A percentile compares a stretch with the other conserved stretches of the same genome.
These are phyloP conservation scores for Meredithiella fracta DNA, from an alignment of 2,329 filamentous ascomycete species.

Conservation along the genomic window DNA sequence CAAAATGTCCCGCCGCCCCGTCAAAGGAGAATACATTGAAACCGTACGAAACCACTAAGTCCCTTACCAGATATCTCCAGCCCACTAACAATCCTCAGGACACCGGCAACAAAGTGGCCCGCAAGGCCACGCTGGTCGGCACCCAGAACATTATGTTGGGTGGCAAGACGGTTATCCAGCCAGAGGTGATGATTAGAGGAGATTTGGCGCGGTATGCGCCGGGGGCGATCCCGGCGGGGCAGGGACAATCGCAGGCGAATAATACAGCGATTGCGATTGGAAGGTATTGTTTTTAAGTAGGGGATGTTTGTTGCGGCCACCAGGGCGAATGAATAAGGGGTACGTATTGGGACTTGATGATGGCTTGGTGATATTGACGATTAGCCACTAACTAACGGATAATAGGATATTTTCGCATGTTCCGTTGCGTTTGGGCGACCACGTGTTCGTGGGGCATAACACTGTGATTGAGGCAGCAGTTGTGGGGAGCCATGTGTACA, in stretches of 20 bases:
- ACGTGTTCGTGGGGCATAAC: conserved; percentile 70
- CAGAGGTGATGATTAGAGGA: conserved; percentile 83
- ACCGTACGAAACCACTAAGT: conserved; percentile 42
- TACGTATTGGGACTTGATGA: conserved; percentile 18
- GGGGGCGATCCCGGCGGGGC: conserved; percentile 24
- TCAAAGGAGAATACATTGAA: conserved; percentile 90
- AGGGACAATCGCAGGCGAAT: conserved; percentile 26
- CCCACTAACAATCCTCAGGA: conserved; percentile 40
- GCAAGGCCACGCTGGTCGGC: conserved; percentile 77
- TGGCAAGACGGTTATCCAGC: conserved; percentile 89
- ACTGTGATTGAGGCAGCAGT: conserved; percentile 68
- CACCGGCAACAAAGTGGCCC: conserved; percentile 95
- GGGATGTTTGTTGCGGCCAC: conserved; percentile 64
- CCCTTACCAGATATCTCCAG: not conserved
- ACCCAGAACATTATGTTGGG: conserved; percentile 97
- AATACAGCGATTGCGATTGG: conserved; percentile 71
- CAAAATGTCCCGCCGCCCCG: conserved; percentile 52
- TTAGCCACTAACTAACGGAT: conserved; percentile 38
- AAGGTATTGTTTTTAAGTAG: conserved; percentile 78
- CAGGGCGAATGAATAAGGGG: conserved; percentile 67
- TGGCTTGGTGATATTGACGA: too few relatives aligned
- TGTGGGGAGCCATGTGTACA: conserved; percentile 72
- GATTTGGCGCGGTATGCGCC: conserved; percentile 54
- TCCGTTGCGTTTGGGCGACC: conserved; percentile 82
- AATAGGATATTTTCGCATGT: conserved; percentile 36